Percentiles rank a stretch among this genome's conserved stretches.
Evolutionary conservation across 139 green algal genomes (phyloP).

Genomic region (Dunaliella sp.): DNA sequence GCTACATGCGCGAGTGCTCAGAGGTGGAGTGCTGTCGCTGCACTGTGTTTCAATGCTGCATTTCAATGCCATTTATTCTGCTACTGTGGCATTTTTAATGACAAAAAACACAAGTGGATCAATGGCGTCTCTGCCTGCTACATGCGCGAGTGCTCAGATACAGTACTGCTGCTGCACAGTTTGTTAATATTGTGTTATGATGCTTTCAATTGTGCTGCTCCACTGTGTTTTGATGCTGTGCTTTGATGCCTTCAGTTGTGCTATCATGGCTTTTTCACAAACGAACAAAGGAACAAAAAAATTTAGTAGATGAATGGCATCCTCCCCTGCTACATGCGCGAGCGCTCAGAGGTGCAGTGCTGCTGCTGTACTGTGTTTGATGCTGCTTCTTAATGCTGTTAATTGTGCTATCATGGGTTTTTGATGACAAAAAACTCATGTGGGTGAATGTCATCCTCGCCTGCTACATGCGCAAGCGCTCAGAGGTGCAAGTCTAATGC

Average conservation of each 20-base stretch:
- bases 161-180: no score
- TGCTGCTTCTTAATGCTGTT: no score
- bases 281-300: slow-evolving; percentile 72
- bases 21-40: no score
- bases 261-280: slow-evolving; percentile 81
- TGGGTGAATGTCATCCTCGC: slow-evolving; percentile 77
- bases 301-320: slow-evolving; percentile 82
- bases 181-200: no score
- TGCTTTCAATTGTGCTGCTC: no score
- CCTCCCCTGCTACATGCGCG: slow-evolving; percentile 78
- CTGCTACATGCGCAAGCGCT: slow-evolving; percentile 75
- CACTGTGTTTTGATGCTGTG: no score
- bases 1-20: slow-evolving; percentile 75
- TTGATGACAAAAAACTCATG: slow-evolving; percentile 77
- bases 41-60: no score
- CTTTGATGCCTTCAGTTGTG: no score
- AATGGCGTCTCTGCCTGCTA: slow-evolving; percentile 78
- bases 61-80: no score
- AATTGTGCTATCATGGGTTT: no score
- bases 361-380: slow-evolving; percentile 69
- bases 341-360: slow-evolving; percentile 45
- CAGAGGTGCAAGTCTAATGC: slow-evolving; percentile 25
- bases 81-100: slow-evolving; percentile 81
- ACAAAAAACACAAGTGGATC: slow-evolving; percentile 79
- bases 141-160: slow-evolving; percentile 71